Evolutionary conservation across 1,284 basidiomycete species (phyloP).

Genomic region (Phenoliferia sp.): DNA sequence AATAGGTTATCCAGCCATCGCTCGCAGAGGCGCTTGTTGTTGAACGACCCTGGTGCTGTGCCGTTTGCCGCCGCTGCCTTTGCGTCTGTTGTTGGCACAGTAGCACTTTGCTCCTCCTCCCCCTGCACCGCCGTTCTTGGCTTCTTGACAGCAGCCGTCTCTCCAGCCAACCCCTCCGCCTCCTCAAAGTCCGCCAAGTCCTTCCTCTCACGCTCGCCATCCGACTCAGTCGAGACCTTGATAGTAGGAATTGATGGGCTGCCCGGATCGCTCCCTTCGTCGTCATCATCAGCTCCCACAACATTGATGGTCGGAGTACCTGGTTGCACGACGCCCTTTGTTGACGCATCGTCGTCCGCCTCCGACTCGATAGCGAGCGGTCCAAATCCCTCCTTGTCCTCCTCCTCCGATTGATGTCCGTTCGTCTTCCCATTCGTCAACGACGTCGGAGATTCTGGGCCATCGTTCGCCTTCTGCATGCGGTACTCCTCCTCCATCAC

Average conservation of each 20-base stretch:
- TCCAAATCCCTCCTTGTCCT: constrained; percentile 51
- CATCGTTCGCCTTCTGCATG: constrained; percentile 46
- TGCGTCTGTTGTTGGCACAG: constrained; percentile 45
- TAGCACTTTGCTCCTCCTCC: constrained; percentile 51
- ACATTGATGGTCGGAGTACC: neutral
- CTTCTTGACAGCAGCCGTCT: constrained; percentile 35
- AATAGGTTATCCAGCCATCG: constrained; percentile 98
- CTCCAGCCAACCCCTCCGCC: constrained; percentile 36
- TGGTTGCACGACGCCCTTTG: neutral
- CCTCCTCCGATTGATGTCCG: constrained; percentile 32
- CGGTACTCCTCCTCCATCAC: constrained; percentile 99
- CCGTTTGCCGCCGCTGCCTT: constrained; percentile 27
- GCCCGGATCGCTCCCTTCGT: constrained; percentile 25
- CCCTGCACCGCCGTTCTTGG: constrained; percentile 36
- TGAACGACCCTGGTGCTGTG: constrained; percentile 65
- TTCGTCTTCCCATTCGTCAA: constrained; percentile 47
- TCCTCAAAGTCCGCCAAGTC: constrained; percentile 40
- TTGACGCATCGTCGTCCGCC: constrained; percentile 24
- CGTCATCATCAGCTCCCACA: constrained; percentile 15
- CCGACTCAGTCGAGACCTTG: constrained; percentile 77
- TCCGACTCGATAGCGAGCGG: constrained; percentile 42
- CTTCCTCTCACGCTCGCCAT: constrained; percentile 52
- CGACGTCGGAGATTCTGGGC: constrained; percentile 50
- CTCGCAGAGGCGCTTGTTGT: constrained; percentile 93
- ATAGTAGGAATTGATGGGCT: constrained; percentile 68